Conservation (phyloP, 345 rosid species). For the Balakata baccata region DNA sequence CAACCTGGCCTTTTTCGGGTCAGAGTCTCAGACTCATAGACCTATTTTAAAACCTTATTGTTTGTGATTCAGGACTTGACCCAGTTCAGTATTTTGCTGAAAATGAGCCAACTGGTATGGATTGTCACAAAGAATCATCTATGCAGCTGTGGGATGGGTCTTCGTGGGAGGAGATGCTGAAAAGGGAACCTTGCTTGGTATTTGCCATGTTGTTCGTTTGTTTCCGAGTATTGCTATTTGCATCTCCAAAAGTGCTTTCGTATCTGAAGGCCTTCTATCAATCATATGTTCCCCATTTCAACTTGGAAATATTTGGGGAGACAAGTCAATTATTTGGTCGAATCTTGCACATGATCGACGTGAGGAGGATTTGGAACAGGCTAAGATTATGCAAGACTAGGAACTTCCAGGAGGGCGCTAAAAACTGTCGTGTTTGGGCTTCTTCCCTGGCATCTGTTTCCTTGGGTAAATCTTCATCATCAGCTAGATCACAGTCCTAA, state of each 20-base stretch:
- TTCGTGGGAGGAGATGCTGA: conserved; percentile 41
- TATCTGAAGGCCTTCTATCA: conserved; percentile 57
- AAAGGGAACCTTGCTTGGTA: conserved; percentile 59
- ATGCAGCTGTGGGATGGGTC: conserved; percentile 32
- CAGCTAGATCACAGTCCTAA: conserved; percentile 41
- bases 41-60: not conserved
- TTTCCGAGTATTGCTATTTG: conserved; percentile 42
- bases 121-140: conserved; percentile 19
- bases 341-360: conserved; percentile 64
- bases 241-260: conserved; percentile 45
- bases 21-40: not conserved
- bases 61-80: conserved; percentile 50
- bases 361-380: conserved; percentile 78
- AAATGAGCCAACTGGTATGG: conserved; percentile 32
- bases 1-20: not conserved
- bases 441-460: conserved; percentile 88
- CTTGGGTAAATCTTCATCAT: conserved; percentile 66
- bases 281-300: conserved; percentile 55
- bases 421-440: conserved; percentile 82
- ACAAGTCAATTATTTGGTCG: conserved; percentile 69
- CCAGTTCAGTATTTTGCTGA: conserved; percentile 49
- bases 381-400: conserved; percentile 68
- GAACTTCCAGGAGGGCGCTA: conserved; percentile 72
- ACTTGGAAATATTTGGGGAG: conserved; percentile 84
- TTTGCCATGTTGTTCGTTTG: conserved; percentile 49